Conservation (phyloP, 805 yeast genomes). For the Nakazawaea anatomiae region DNA sequence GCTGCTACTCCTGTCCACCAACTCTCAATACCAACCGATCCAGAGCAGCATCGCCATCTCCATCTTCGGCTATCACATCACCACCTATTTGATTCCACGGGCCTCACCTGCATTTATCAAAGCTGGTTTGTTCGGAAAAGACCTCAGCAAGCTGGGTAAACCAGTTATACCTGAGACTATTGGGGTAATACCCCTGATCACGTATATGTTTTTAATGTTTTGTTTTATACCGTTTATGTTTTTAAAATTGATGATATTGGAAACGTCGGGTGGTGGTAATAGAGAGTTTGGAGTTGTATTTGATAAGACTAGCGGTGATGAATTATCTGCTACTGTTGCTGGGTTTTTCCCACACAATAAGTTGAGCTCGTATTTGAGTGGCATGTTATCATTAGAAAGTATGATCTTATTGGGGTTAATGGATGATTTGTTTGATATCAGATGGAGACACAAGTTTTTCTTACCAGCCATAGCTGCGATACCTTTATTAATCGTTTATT, state of each 20-base stretch:
- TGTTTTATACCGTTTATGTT: slow-evolving; percentile 85
- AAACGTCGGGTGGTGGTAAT: slow-evolving; percentile 54
- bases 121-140: slow-evolving; percentile 83
- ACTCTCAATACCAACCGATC: slow-evolving; percentile 35
- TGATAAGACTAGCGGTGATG: too few species aligned
- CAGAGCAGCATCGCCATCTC: slow-evolving; percentile 62
- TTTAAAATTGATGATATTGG: slow-evolving; percentile 61
- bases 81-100: slow-evolving; percentile 60
- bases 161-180: slow-evolving; percentile 85
- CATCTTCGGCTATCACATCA: slow-evolving; percentile 57
- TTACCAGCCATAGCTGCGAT: slow-evolving; percentile 92
- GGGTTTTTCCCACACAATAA: slow-evolving; percentile 69
- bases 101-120: slow-evolving; percentile 61
- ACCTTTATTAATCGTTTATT: slow-evolving; percentile 86
- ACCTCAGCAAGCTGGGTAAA: slow-evolving; percentile 66
- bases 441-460: slow-evolving; percentile 97
- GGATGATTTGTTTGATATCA: slow-evolving; percentile 90
- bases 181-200: slow-evolving; percentile 84
- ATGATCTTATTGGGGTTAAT: slow-evolving; percentile 83
- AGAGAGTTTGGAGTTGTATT: slow-evolving; percentile 30
- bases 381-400: slow-evolving; percentile 75
- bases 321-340: too few species aligned
- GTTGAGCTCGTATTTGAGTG: slow-evolving; percentile 81
- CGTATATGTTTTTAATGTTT: slow-evolving; percentile 76
- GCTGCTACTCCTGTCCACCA: slow-evolving; percentile 11